These are phyloP conservation scores for Trypanosoma caninum DNA, from an alignment of 208 protist species.

Conservation along the genomic window DNA sequence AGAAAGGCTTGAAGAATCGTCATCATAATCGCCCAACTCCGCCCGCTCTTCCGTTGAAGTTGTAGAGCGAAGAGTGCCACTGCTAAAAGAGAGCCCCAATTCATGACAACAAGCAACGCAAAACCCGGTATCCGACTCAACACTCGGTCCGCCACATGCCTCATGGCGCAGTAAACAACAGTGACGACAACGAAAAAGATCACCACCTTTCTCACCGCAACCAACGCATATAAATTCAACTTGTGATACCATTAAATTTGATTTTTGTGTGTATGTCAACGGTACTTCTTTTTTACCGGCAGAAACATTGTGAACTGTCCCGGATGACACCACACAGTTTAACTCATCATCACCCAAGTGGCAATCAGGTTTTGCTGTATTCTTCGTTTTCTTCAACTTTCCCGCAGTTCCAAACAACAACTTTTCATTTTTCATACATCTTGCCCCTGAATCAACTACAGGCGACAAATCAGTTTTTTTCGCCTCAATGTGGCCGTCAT, in stretches of 20 bases:
- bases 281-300: background rate
- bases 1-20: slow-evolving; percentile 44
- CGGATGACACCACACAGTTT: too few relatives aligned
- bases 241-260: background rate
- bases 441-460: too few relatives aligned
- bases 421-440: too few relatives aligned
- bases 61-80: slow-evolving; percentile 44
- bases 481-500: background rate
- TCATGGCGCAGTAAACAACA: slow-evolving; percentile 68
- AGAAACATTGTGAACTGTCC: too few relatives aligned
- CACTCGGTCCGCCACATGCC: slow-evolving; percentile 60
- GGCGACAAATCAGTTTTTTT: too few relatives aligned
- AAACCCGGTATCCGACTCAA: slow-evolving; percentile 12
- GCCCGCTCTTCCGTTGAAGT: slow-evolving; percentile 69
- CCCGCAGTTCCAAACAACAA: too few relatives aligned
- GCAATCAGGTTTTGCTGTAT: too few relatives aligned
- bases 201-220: slow-evolving; percentile 38
- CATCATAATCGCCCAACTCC: slow-evolving; percentile 20
- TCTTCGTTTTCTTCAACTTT: too few relatives aligned
- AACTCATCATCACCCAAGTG: too few relatives aligned
- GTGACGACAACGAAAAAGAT: slow-evolving; percentile 52
- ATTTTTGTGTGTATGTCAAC: background rate
- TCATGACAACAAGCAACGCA: slow-evolving; percentile 32
- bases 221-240: slow-evolving; percentile 23
- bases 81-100: slow-evolving; percentile 17